Base-by-base conservation (phyloP, 2,329 filamentous ascomycete genomes). In the Neofusicoccum kwambonambiense region DNA sequence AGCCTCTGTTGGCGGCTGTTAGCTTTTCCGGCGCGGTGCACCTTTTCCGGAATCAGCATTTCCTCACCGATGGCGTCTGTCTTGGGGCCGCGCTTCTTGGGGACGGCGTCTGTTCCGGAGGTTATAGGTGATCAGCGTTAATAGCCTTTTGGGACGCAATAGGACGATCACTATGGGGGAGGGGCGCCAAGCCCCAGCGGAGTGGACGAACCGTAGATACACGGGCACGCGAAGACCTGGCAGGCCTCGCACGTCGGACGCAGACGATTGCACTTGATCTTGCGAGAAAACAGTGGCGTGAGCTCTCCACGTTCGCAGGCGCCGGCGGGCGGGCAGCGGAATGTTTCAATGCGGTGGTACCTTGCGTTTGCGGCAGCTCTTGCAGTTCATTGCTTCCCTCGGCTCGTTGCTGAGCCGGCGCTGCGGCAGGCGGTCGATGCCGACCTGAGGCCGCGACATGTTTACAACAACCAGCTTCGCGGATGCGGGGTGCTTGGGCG, bases 311-410 rank as follows among this genome's bases (percentile, higher is more conserved):
- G 22, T 31, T 42, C 42, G 11, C 39, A 41, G 35, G 65, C 62
- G 62, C 67, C 60, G 49, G 67, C 66, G 68, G 44, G 31, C 31
- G 51, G 19, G 51, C 27, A 60, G 41, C 34, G 17, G n/a, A 15
- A 51, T 51, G 47, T 51, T 51, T 52, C 50, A 37, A 52, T 58
- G 56, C 41, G 41, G 56, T 15, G 56, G 81, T 78, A 94, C 92
- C 89, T 96, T 96, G 80, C 92, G 86, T 79, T 96, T 96, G 70
- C 92, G 87, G 82, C 92, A 96, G 64, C 91, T 95, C 78, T 96
- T 96, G 87, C 92, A 96, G 77, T 96, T 96, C 92, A 96, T 96
- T 39, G 90, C 91, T 82, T 96, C 92, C 72, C 90, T 88, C 45
- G 90, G 91, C 76, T 95, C 90, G 71, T 87, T 89, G 77, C 84